Percentiles rank a stretch among this genome's conserved stretches.
phyloP scores from a whole-genome alignment of 768 basidiomycete species.

The Lactarius hatsudake region DNA sequence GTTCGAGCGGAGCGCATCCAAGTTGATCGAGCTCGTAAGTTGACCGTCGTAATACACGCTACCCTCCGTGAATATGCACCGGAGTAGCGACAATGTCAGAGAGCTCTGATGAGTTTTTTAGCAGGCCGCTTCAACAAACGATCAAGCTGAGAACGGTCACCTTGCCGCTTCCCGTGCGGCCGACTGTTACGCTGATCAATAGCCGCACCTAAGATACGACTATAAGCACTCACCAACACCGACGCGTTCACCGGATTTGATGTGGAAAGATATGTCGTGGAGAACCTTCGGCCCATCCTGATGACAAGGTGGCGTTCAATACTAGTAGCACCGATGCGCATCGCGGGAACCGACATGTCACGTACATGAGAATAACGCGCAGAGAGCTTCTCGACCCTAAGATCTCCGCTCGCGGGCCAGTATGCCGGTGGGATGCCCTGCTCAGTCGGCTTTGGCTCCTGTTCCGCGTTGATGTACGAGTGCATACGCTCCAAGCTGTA shows the following conservation, averaged over 20 bases:
- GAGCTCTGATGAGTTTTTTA: slow-evolving; percentile 37
- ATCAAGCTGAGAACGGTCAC: slow-evolving; percentile 27
- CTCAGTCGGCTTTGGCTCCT: slow-evolving; percentile 44
- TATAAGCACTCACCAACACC: slow-evolving; percentile 45
- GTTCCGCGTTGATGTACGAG: slow-evolving; percentile 54
- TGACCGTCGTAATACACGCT: slow-evolving; percentile 51
- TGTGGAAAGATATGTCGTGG: slow-evolving; percentile 48
- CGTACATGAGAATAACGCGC: slow-evolving; percentile 45
- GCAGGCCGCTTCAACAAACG: slow-evolving; percentile 1
- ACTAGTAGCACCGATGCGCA: slow-evolving; percentile 49
- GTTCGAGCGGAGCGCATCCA: slow-evolving; percentile 49
- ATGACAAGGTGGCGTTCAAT: not conserved
- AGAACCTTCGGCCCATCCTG: slow-evolving; percentile 55
- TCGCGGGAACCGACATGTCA: slow-evolving; percentile 31
- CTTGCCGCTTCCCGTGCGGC: slow-evolving; percentile 59
- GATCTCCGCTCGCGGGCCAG: slow-evolving; percentile 58
- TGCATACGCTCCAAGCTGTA: slow-evolving; percentile 49
- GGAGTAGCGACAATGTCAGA: slow-evolving; percentile 50
- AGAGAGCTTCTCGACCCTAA: slow-evolving; percentile 49
- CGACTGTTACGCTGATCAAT: slow-evolving; percentile 37
- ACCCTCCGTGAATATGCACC: slow-evolving; percentile 55
- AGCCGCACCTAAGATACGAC: not conserved
- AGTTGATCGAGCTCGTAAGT: slow-evolving; percentile 45
- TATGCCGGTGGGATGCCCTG: slow-evolving; percentile 55
- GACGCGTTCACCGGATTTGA: slow-evolving; percentile 56